Evolutionary conservation across 2,329 filamentous ascomycete species (phyloP).

Genomic region (Zopfia rhizophila): DNA sequence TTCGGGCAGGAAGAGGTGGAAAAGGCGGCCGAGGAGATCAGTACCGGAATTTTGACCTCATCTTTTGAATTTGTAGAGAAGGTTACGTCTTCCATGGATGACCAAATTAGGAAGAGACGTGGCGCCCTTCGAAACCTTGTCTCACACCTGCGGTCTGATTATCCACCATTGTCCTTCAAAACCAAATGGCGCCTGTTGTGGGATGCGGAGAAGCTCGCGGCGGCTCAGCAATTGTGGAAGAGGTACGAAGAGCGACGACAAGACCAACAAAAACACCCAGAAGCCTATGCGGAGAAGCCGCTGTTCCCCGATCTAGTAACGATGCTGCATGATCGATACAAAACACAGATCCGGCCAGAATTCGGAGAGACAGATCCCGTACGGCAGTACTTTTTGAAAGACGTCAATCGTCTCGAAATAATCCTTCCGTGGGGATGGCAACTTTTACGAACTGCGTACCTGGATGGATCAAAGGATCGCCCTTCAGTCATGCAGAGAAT

Average conservation of each 20-base stretch:
- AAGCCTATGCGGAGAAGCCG: constrained; percentile 70
- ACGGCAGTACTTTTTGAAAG: constrained; percentile 81
- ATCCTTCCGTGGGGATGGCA: constrained; percentile 77
- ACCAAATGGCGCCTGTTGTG: constrained; percentile 85
- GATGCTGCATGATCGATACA: constrained; percentile 79
- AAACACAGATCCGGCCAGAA: constrained; percentile 71
- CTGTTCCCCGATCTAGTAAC: constrained; percentile 79
- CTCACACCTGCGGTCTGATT: constrained; percentile 73
- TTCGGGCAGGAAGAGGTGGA: constrained; percentile 79
- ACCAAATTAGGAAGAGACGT: constrained; percentile 79
- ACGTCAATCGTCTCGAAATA: constrained; percentile 74
- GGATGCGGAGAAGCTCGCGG: constrained; percentile 89
- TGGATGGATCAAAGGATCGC: constrained; percentile 68
- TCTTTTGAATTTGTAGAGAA: constrained; percentile 78
- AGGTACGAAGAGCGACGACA: constrained; percentile 76
- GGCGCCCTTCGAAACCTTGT: constrained; percentile 81
- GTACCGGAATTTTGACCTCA: constrained; percentile 82
- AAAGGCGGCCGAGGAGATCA: constrained; percentile 79
- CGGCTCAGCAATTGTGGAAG: constrained; percentile 82
- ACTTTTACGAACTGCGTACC: constrained; percentile 77
- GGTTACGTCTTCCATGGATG: constrained; percentile 79
- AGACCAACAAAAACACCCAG: constrained; percentile 73
- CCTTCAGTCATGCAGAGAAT: constrained; percentile 56
- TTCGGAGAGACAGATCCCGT: constrained; percentile 80
- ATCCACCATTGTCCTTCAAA: constrained; percentile 70